Percentiles rank a stretch among this genome's conserved stretches.
These are phyloP conservation scores for Termitomyces sp. DNA, from an alignment of 768 basidiomycete species.

Conservation along the genomic window DNA sequence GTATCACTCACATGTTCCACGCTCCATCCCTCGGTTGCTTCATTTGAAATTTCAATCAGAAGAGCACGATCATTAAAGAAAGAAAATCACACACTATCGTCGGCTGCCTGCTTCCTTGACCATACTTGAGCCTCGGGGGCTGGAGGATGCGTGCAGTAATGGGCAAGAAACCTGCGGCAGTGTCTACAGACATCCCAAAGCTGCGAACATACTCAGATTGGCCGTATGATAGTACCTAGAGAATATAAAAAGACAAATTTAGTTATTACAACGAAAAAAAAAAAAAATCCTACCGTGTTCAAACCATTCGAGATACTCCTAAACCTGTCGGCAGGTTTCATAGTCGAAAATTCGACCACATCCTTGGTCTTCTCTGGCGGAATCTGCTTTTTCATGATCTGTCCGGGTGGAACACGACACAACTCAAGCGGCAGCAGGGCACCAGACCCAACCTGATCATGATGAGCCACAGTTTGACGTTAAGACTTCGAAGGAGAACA, in stretches of 20 bases:
- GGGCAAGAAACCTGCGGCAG: constrained; percentile 38
- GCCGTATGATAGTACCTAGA: constrained; percentile 53
- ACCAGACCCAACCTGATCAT: constrained; percentile 46
- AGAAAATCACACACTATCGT: constrained; percentile 36
- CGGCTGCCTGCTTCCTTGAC: constrained; percentile 41
- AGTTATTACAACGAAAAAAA: no score
- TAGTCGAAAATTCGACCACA: constrained; percentile 63
- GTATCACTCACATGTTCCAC: constrained; percentile 66
- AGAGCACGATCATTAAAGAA: neutral
- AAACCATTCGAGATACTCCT: constrained; percentile 48
- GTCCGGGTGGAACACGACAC: constrained; percentile 56
- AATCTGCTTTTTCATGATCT: constrained; percentile 68
- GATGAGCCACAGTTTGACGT: neutral
- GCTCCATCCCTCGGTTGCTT: constrained; percentile 58
- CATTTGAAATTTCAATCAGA: constrained; percentile 6
- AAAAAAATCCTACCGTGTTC: neutral
- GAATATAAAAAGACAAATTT: neutral
- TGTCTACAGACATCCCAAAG: constrained; percentile 61
- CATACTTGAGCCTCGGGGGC: constrained; percentile 64
- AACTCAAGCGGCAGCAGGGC: constrained; percentile 66
- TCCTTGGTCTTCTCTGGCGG: constrained; percentile 60
- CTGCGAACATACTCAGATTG: constrained; percentile 66
- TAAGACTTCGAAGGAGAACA: neutral
- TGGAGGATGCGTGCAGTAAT: constrained; percentile 52
- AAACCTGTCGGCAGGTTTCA: constrained; percentile 53